A percentile compares a stretch with the other conserved stretches of the same genome.
Conservation (phyloP, 1,284 basidiomycete genomes). For the Anthracocystis panici-leucophaei region DNA sequence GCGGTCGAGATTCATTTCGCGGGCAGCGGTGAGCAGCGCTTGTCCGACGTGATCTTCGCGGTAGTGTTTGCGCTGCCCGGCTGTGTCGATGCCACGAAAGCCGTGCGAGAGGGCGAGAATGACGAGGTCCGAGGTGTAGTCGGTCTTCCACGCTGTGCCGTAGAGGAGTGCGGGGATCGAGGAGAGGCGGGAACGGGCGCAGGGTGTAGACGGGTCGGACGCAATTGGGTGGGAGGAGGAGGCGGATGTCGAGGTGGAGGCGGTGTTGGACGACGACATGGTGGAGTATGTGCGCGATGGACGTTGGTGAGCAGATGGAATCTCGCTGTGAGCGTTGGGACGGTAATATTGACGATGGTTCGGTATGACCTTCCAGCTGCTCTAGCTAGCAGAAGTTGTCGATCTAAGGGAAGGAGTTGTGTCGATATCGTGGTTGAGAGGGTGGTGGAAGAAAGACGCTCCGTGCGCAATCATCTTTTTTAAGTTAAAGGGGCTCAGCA, state of each 20-base stretch:
- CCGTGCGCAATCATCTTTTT: not conserved
- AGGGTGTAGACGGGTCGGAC: constrained; percentile 1
- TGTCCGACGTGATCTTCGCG: constrained; percentile 64
- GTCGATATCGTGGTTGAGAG: not conserved
- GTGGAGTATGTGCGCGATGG: not conserved
- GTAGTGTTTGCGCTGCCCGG: constrained; percentile 67
- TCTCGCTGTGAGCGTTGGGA: too few species aligned
- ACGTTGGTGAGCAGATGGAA: too few species aligned
- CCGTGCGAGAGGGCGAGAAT: constrained; percentile 58
- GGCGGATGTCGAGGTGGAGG: constrained; percentile 5
- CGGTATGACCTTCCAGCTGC: too few species aligned
- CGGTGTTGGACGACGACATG: constrained; percentile 25
- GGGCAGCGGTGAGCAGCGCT: constrained; percentile 44
- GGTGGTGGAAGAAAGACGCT: not conserved
- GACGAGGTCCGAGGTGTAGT: constrained; percentile 56
- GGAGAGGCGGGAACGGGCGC: constrained; percentile 20
- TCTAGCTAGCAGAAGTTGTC: not conserved
- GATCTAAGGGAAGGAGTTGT: too few species aligned
- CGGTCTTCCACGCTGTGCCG: constrained; percentile 67
- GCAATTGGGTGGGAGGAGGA: constrained; percentile 1
- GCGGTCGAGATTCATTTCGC: constrained; percentile 46
- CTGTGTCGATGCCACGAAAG: constrained; percentile 66
- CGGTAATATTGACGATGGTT: too few species aligned
- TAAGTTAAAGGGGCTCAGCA: not conserved
- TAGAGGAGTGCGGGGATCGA: constrained; percentile 60